phyloP scores from a whole-genome alignment of 2,329 filamentous ascomycete species.

The Mycosphaerella sp. region DNA sequence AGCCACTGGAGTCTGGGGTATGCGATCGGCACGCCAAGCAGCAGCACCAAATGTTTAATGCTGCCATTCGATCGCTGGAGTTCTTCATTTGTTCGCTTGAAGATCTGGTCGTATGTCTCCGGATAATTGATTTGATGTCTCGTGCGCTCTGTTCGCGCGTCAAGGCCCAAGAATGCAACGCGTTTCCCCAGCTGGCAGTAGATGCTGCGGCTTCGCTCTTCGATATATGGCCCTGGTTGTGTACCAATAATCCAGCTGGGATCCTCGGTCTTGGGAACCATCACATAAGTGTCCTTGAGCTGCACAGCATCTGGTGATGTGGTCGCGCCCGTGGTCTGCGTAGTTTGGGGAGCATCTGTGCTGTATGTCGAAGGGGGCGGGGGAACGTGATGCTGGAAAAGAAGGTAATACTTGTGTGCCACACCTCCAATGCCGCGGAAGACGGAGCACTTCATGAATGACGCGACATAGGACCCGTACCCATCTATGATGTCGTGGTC shows the following conservation, averaged over 20 bases:
- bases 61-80: slow-evolving; percentile 46
- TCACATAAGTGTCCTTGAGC: slow-evolving; percentile 67
- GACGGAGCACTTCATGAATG: slow-evolving; percentile 61
- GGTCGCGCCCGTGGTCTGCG: slow-evolving; percentile 36
- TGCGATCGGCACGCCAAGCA: slow-evolving; percentile 66
- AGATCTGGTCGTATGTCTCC: slow-evolving; percentile 57
- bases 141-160: slow-evolving; percentile 67
- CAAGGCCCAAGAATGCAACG: slow-evolving; percentile 57
- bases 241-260: slow-evolving; percentile 71
- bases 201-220: slow-evolving; percentile 55
- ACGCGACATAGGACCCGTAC: slow-evolving; percentile 55
- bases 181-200: slow-evolving; percentile 60
- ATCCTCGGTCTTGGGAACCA: slow-evolving; percentile 52
- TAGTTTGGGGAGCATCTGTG: slow-evolving; percentile 59
- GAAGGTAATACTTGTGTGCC: slow-evolving; percentile 52
- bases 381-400: slow-evolving; percentile 70
- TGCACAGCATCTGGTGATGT: slow-evolving; percentile 64
- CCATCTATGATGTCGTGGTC: slow-evolving; percentile 61
- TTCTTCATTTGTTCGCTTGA: slow-evolving; percentile 49
- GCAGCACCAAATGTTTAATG: slow-evolving; percentile 57
- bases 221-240: slow-evolving; percentile 63
- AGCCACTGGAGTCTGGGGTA: slow-evolving; percentile 82
- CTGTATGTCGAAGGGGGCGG: slow-evolving; percentile 83
- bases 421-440: slow-evolving; percentile 60
- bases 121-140: slow-evolving; percentile 87